Evolutionary conservation across 164 flowering plant genomes (phyloP).

Genomic region (Magnolia kwangsiensis): DNA sequence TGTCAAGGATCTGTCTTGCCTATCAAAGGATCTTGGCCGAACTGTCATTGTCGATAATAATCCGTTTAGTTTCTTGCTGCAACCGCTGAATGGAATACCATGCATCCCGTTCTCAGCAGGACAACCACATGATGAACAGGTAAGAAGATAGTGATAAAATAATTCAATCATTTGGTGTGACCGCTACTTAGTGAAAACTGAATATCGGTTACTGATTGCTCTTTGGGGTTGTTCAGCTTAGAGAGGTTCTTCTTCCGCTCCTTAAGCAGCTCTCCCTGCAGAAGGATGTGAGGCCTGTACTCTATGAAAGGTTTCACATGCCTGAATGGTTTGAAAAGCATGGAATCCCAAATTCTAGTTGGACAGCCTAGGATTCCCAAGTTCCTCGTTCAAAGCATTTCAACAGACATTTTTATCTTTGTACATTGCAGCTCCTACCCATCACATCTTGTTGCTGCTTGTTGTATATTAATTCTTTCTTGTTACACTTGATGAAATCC

Average conservation of each 20-base stretch:
- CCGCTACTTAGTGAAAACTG: background rate
- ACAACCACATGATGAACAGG: conserved; percentile 89
- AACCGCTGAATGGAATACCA: conserved; percentile 91
- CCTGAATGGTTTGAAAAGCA: conserved; percentile 95
- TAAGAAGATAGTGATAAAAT: conserved; percentile 16
- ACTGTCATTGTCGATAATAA: conserved; percentile 89
- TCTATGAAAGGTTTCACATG: conserved; percentile 85
- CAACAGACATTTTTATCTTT: background rate
- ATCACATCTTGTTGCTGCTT: background rate
- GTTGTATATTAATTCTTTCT: background rate
- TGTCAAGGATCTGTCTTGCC: conserved; percentile 82
- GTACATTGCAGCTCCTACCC: background rate
- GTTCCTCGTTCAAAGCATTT: background rate
- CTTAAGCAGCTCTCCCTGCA: conserved; percentile 72
- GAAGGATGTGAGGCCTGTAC: conserved; percentile 74
- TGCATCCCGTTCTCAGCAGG: conserved; percentile 91
- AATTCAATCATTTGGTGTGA: background rate
- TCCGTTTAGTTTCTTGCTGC: conserved; percentile 94
- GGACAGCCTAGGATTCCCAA: background rate
- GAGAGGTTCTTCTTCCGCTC: conserved; percentile 82
- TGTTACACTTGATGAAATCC: background rate
- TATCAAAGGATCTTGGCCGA: conserved; percentile 70
- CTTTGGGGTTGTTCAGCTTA: conserved; percentile 48
- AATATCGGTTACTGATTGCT: background rate
- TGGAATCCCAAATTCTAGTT: conserved; percentile 55